Conservation (phyloP, 2,329 filamentous ascomycete species). For the Fusarium luffae region DNA sequence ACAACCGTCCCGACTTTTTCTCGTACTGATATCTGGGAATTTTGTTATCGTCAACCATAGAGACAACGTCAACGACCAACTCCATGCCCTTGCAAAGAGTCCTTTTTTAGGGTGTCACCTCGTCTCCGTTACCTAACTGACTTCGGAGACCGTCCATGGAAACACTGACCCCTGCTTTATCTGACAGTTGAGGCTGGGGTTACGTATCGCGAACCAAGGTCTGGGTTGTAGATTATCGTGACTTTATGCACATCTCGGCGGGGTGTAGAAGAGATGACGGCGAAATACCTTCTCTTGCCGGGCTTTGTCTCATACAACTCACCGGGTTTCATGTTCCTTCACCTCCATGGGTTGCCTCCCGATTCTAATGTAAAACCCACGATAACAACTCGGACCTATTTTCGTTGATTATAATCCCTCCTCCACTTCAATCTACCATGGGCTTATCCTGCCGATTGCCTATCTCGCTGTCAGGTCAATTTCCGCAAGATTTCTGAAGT, state of each 20-base stretch:
- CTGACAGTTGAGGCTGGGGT: conserved; percentile 22
- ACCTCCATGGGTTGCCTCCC: conserved; percentile 35
- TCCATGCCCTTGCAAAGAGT: background rate
- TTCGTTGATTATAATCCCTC: conserved; percentile 6
- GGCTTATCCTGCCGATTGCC: background rate
- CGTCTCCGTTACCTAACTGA: conserved; percentile 16
- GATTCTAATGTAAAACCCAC: conserved; percentile 24
- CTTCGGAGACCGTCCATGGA: conserved; percentile 30
- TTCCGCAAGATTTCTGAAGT: background rate
- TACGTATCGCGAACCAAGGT: conserved; percentile 17
- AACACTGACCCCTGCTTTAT: conserved; percentile 18
- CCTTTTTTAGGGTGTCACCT: conserved; percentile 3
- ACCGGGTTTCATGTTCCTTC: conserved; percentile 13
- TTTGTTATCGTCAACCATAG: background rate
- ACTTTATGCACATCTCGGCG: conserved; percentile 11
- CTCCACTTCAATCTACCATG: conserved; percentile 2
- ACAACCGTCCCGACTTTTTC: conserved; percentile 42
- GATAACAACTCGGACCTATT: conserved; percentile 43
- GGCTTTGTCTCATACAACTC: conserved; percentile 28
- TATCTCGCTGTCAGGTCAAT: conserved; percentile 22
- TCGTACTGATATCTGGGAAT: conserved; percentile 35
- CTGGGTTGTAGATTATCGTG: conserved; percentile 30
- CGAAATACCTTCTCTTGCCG: conserved; percentile 23
- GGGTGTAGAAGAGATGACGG: conserved; percentile 13
- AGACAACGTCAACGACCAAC: background rate